Conservation (phyloP, 768 basidiomycete genomes). For the Ramaria sp. region DNA sequence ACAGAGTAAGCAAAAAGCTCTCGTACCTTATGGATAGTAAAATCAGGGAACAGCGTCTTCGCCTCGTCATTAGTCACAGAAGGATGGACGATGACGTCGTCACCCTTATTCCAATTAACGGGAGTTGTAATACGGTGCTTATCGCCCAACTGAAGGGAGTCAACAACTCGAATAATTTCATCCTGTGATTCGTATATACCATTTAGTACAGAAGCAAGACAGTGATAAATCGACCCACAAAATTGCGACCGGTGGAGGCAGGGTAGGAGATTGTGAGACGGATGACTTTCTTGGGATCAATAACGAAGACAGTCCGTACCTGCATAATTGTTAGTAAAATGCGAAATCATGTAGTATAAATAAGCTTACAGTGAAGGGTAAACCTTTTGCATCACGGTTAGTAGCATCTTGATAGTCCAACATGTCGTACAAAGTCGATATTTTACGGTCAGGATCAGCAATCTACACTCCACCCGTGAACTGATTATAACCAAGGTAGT, state of each 20-base stretch:
- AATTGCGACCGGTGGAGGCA: constrained; percentile 92
- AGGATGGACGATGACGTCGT: constrained; percentile 90
- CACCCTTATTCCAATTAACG: constrained; percentile 91
- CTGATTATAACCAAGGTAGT: neutral
- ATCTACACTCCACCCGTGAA: constrained; percentile 39
- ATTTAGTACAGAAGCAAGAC: neutral
- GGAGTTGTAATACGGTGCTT: constrained; percentile 80
- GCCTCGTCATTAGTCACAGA: constrained; percentile 79
- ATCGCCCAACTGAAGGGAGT: constrained; percentile 88
- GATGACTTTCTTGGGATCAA: constrained; percentile 95
- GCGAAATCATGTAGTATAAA: neutral
- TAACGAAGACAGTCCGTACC: constrained; percentile 95
- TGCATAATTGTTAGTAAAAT: constrained; percentile 18
- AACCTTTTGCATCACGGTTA: constrained; percentile 74
- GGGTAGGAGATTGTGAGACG: constrained; percentile 87
- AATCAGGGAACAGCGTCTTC: constrained; percentile 79
- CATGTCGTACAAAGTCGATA: constrained; percentile 90
- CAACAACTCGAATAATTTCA: constrained; percentile 68
- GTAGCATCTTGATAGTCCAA: constrained; percentile 91
- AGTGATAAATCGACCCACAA: constrained; percentile 26
- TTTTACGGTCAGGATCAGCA: constrained; percentile 79
- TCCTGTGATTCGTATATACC: constrained; percentile 20
- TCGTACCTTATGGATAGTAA: constrained; percentile 67
- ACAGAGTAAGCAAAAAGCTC: neutral
- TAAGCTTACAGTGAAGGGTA: constrained; percentile 77